phyloP scores from a whole-genome alignment of 768 basidiomycete species.

The Mycena polygramma region DNA sequence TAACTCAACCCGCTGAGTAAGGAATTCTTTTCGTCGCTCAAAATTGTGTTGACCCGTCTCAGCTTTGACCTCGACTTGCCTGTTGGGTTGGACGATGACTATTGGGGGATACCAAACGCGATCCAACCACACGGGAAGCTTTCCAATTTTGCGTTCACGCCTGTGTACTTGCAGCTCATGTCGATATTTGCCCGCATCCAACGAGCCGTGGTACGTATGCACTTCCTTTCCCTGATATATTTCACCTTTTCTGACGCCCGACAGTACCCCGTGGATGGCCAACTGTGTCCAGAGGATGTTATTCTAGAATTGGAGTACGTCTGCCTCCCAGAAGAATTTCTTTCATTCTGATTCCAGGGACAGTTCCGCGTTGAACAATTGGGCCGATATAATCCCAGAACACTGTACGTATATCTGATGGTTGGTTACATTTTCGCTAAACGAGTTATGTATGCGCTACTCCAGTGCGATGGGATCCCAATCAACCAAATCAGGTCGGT shows the following conservation, averaged over 20 bases:
- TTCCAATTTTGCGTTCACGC: conserved; percentile 42
- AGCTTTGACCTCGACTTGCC: conserved; percentile 77
- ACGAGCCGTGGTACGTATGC: conserved; percentile 17
- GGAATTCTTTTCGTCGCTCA: conserved; percentile 38
- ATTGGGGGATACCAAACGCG: conserved; percentile 60
- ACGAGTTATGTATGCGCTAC: no score
- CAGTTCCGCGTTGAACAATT: conserved; percentile 25
- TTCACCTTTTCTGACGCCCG: background rate
- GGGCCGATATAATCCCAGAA: conserved; percentile 16
- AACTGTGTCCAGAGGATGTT: background rate
- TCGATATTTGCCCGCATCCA: conserved; percentile 27
- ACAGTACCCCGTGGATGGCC: conserved; percentile 14
- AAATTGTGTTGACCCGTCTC: background rate
- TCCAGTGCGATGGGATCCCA: conserved; percentile 28
- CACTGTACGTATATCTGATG: conserved; percentile 14
- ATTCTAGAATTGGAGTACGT: conserved; percentile 21
- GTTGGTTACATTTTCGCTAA: background rate
- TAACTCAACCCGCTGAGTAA: conserved; percentile 77
- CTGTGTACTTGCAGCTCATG: conserved; percentile 18
- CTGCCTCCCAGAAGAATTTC: background rate
- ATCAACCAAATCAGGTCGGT: conserved; percentile 16
- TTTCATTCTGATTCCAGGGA: background rate
- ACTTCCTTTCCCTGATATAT: background rate
- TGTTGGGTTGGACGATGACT: conserved; percentile 66
- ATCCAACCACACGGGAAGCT: conserved; percentile 72